These are phyloP conservation scores for Psilocybe mexicana DNA, from an alignment of 1,284 basidiomycete genomes.

Conservation along the genomic window DNA sequence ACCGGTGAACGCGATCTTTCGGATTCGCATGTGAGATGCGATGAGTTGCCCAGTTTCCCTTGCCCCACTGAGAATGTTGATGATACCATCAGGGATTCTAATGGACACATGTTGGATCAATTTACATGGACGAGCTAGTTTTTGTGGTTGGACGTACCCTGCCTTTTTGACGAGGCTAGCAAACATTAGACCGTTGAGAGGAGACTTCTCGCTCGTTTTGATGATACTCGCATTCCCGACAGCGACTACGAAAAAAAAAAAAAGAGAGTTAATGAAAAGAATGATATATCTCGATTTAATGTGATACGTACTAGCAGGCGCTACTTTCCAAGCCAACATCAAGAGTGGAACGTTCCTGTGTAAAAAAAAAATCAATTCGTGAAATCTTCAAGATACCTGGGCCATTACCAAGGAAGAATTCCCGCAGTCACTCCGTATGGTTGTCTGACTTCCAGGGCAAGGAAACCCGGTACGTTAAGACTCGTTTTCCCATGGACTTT, in stretches of 20 bases:
- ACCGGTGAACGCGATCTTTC: constrained; percentile 68
- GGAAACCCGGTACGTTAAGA: constrained; percentile 1
- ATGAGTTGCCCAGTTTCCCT: constrained; percentile 54
- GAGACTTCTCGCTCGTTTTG: constrained; percentile 82
- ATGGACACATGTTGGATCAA: not conserved
- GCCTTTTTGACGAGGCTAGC: constrained; percentile 50
- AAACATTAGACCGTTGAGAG: constrained; percentile 68
- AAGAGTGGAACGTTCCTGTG: constrained; percentile 1
- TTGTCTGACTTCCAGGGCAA: constrained; percentile 1
- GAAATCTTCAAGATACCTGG: not conserved
- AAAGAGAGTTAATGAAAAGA: not conserved
- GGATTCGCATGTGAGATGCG: constrained; percentile 54
- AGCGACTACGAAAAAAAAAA: not conserved
- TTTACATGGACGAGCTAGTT: too few species aligned
- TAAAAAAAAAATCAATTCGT: not conserved
- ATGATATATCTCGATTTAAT: not conserved
- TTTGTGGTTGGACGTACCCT: constrained; percentile 31
- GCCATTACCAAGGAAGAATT: constrained; percentile 1
- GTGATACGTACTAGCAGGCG: constrained; percentile 23
- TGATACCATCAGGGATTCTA: constrained; percentile 57
- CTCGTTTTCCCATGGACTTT: constrained; percentile 1
- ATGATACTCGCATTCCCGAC: constrained; percentile 4
- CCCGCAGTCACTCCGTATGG: constrained; percentile 4
- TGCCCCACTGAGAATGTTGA: constrained; percentile 82
- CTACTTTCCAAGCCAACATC: constrained; percentile 4